These are phyloP conservation scores for Raphanus hybrid DNA, from an alignment of 441 rosid genomes.

Conservation along the genomic window DNA sequence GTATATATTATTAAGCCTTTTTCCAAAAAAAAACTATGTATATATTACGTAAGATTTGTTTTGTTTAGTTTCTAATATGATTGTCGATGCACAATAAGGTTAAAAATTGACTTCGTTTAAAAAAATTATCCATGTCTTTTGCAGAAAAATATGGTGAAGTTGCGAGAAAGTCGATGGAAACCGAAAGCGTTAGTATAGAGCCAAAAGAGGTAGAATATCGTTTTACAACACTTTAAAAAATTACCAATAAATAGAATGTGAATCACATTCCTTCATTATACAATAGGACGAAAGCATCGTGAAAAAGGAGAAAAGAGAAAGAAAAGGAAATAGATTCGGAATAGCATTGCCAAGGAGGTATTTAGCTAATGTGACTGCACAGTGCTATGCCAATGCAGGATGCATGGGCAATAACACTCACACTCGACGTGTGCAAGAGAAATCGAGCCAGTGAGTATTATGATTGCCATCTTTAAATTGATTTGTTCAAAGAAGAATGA, in stretches of 20 bases:
- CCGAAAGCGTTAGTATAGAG: conserved; percentile 31
- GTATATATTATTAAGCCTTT: neutral
- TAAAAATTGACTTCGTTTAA: neutral
- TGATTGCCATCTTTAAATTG: conserved; percentile 18
- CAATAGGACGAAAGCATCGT: conserved; percentile 38
- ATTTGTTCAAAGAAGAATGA: conserved; percentile 10
- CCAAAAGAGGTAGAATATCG: conserved; percentile 29
- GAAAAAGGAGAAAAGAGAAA: conserved; percentile 45
- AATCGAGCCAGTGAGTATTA: conserved; percentile 24
- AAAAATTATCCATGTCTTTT: neutral
- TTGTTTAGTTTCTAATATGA: neutral
- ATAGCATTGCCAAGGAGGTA: conserved; percentile 49
- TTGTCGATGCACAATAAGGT: neutral
- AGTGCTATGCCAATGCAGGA: conserved; percentile 53
- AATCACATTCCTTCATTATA: neutral
- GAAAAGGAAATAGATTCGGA: conserved; percentile 49
- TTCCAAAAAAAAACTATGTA: neutral
- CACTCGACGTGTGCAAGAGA: conserved; percentile 42
- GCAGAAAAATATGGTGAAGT: conserved; percentile 36
- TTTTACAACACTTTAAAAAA: neutral
- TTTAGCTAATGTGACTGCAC: conserved; percentile 52
- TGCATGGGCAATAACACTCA: conserved; percentile 45
- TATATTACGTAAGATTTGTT: neutral
- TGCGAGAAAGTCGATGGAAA: conserved; percentile 29
- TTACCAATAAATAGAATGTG: neutral